Evolutionary conservation across 129 eudicot genomes (phyloP).

Genomic region (Centella asiatica): DNA sequence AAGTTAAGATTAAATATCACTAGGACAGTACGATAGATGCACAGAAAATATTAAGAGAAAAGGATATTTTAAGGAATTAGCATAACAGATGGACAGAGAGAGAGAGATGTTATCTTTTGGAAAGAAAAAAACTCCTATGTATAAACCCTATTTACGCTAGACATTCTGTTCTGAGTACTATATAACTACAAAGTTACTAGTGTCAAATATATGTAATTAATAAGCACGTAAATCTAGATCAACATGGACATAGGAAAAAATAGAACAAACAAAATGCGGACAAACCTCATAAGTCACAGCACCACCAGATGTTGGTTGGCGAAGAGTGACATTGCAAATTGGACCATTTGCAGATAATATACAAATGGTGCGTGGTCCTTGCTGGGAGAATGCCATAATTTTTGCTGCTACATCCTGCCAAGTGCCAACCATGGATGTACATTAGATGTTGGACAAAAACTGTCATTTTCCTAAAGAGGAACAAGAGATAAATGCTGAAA

Average conservation of each 20-base stretch:
- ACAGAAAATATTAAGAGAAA: too few species aligned
- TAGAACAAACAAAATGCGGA: neutral
- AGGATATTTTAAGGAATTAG: too few species aligned
- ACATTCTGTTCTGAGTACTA: neutral
- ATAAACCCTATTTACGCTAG: too few species aligned
- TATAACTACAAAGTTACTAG: neutral
- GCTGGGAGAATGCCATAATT: conserved; percentile 65
- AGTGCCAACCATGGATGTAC: neutral
- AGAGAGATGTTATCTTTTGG: too few species aligned
- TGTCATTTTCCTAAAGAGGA: neutral
- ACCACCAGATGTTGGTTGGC: conserved; percentile 70
- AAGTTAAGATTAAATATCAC: too few species aligned
- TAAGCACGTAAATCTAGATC: neutral
- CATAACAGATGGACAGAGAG: too few species aligned
- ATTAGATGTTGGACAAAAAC: neutral
- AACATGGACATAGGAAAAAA: neutral
- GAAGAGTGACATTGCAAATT: conserved; percentile 73
- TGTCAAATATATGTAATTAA: neutral
- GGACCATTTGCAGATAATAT: conserved; percentile 85
- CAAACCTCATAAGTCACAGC: conserved; percentile 78
- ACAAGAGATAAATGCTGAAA: neutral
- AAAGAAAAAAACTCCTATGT: neutral
- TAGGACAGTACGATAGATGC: too few species aligned
- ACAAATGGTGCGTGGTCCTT: conserved; percentile 90
- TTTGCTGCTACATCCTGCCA: conserved; percentile 71